Evolutionary conservation across 1,284 basidiomycete species (phyloP).

Genomic region (Phellopilus nigrolimitatus): DNA sequence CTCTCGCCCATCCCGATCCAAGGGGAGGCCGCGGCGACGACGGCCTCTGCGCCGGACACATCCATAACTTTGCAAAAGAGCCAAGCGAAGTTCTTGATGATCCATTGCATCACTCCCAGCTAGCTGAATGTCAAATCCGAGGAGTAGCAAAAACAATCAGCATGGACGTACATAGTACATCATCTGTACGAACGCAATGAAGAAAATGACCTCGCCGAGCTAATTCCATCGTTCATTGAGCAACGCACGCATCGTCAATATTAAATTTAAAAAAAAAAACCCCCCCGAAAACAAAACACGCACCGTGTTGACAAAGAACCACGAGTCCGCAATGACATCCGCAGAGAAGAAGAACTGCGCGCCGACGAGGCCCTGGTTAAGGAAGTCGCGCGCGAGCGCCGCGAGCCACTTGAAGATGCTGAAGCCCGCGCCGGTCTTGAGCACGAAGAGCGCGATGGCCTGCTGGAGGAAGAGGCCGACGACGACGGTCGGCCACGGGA

Average conservation of each 20-base stretch:
- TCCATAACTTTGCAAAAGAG: constrained; percentile 89
- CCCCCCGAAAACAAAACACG: constrained; percentile 27
- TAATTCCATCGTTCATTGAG: constrained; percentile 27
- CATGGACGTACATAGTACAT: constrained; percentile 56
- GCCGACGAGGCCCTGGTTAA: constrained; percentile 57
- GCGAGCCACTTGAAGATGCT: constrained; percentile 80
- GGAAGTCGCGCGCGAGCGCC: constrained; percentile 66
- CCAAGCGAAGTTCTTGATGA: constrained; percentile 83
- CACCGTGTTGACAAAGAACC: constrained; percentile 80
- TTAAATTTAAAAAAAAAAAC: too few species aligned
- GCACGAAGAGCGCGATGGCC: constrained; percentile 78
- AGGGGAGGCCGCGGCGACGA: constrained; percentile 87
- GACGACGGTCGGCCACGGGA: constrained; percentile 80
- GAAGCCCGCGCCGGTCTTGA: constrained; percentile 78
- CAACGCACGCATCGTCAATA: background rate
- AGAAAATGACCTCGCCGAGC: constrained; percentile 78
- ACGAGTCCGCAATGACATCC: constrained; percentile 56
- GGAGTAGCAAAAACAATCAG: background rate
- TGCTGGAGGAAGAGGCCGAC: constrained; percentile 84
- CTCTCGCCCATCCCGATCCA: constrained; percentile 90
- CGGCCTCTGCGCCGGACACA: constrained; percentile 85
- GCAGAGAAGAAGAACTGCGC: constrained; percentile 76
- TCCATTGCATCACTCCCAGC: constrained; percentile 85
- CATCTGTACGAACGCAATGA: constrained; percentile 86
- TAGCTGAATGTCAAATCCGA: constrained; percentile 25